A percentile compares a stretch with the other conserved stretches of the same genome.
Conservation (phyloP, 106 monocot genomes). For the Allium sativum region DNA sequence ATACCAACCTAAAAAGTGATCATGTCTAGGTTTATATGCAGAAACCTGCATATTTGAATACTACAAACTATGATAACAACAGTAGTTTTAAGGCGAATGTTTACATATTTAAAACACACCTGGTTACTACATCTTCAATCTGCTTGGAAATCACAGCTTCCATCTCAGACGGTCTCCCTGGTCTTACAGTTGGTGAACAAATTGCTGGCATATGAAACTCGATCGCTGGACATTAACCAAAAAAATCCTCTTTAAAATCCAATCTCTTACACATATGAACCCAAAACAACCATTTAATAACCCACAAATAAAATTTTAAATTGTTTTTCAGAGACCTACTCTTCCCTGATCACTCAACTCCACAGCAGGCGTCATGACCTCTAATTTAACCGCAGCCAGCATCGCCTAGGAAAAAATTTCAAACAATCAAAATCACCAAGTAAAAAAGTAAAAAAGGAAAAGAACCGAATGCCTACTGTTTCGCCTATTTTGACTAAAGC, state of each 20-base stretch:
- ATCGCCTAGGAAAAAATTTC: conserved; percentile 35
- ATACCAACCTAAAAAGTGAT: no score
- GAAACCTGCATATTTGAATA: no score
- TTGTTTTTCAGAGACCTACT: conserved; percentile 29
- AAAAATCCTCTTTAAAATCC: no score
- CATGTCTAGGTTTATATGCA: no score
- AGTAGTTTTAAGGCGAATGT: no score
- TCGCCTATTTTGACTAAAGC: conserved; percentile 88
- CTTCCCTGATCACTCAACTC: conserved; percentile 66
- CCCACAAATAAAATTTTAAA: not conserved
- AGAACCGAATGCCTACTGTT: conserved; percentile 29
- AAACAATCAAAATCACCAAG: no score
- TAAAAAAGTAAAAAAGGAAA: not conserved
- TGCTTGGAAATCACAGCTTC: conserved; percentile 82
- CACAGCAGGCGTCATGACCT: conserved; percentile 70
- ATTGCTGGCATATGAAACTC: conserved; percentile 94
- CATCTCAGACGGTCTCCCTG: conserved; percentile 69
- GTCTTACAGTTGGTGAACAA: conserved; percentile 77
- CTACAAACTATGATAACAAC: no score
- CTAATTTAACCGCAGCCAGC: conserved; percentile 82
- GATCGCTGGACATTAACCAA: conserved; percentile 29
- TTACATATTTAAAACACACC: conserved; percentile 23
- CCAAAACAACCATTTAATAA: not conserved
- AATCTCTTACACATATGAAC: no score
- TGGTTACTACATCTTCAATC: conserved; percentile 58